A percentile compares a stretch with the other conserved stretches of the same genome.
Conservation (phyloP, 2,329 filamentous ascomycete species). For the Hypoxylon sp. region DNA sequence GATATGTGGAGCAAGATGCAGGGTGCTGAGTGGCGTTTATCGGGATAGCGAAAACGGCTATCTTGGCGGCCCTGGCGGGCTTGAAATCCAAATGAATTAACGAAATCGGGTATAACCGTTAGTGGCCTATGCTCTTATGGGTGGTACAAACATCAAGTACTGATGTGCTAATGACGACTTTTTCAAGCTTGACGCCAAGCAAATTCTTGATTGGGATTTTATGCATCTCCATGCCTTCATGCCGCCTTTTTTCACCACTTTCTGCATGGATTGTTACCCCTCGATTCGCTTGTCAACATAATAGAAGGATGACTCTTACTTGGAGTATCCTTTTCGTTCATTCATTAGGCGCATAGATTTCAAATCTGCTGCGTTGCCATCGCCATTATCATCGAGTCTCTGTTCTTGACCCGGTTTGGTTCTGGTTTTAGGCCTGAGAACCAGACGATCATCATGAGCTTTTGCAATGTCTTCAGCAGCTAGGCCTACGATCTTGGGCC, state of each 20-base stretch:
- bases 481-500: slow-evolving; percentile 54
- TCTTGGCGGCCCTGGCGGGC: slow-evolving; percentile 17
- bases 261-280: slow-evolving; percentile 34
- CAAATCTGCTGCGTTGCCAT: slow-evolving; percentile 8
- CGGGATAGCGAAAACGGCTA: slow-evolving; percentile 21
- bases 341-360: slow-evolving; percentile 31
- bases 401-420: slow-evolving; percentile 6
- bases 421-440: slow-evolving; percentile 23
- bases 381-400: slow-evolving; percentile 1
- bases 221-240: slow-evolving; percentile 25
- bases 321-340: slow-evolving; percentile 6
- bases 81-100: slow-evolving; percentile 17
- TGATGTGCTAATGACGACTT: slow-evolving; percentile 51
- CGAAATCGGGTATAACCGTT: slow-evolving; percentile 17
- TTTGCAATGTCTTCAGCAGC: slow-evolving; percentile 53
- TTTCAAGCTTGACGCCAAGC: slow-evolving; percentile 42
- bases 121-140: slow-evolving; percentile 6
- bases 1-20: slow-evolving; percentile 2
- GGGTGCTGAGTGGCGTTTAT: slow-evolving; percentile 29
- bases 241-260: slow-evolving; percentile 15
- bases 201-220: slow-evolving; percentile 40
- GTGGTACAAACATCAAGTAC: slow-evolving; percentile 13
- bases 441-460: slow-evolving; percentile 50
- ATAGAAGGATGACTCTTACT: slow-evolving; percentile 23
- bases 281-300: slow-evolving; percentile 27